These are phyloP conservation scores for Penicillium brevicompactum DNA, from an alignment of 2,329 filamentous ascomycete genomes.

Conservation along the genomic window DNA sequence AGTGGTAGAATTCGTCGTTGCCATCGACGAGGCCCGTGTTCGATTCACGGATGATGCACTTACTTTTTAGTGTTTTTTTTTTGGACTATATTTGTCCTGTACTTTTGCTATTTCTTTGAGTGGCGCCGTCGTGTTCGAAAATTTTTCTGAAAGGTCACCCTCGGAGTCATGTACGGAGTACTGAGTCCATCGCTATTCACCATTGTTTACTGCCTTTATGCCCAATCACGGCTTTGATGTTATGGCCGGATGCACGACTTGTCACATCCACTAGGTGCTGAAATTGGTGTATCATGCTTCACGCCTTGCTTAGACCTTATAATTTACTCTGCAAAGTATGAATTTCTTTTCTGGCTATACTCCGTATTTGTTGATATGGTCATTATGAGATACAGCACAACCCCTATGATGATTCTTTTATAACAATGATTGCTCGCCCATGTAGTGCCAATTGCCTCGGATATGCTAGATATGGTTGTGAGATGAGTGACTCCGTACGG, in stretches of 20 bases:
- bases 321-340: neutral
- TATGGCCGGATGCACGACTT: neutral
- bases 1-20: constrained; percentile 51
- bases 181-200: no score
- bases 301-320: neutral
- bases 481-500: no score
- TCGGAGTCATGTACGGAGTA: neutral
- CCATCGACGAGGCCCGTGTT: constrained; percentile 51
- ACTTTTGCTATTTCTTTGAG: neutral
- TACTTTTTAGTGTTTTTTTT: constrained; percentile 9
- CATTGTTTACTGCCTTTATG: no score
- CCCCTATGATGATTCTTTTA: no score
- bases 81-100: neutral
- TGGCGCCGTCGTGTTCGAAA: neutral
- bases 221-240: neutral
- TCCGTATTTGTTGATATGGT: no score
- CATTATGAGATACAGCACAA: no score
- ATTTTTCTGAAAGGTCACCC: neutral
- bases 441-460: no score
- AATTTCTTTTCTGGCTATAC: no score
- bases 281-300: neutral
- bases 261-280: neutral
- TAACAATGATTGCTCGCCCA: no score
- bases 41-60: constrained; percentile 50
- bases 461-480: no score